phyloP scores from a whole-genome alignment of 306 rosid species.

The Cicer cuneatum region DNA sequence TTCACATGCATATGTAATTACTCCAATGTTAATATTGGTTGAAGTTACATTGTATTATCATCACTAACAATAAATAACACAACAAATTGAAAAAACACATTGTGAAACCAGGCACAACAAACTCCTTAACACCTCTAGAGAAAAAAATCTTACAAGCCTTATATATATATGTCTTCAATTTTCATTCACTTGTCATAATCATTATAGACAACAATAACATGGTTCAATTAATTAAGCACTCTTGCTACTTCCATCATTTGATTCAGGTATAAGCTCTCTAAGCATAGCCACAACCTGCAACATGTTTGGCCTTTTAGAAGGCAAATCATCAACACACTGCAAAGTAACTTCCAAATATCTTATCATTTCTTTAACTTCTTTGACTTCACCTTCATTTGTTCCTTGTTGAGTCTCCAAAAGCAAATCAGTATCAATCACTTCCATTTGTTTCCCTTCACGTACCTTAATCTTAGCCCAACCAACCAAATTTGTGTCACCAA shows the following conservation, averaged over 20 bases:
- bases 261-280: conserved; percentile 80
- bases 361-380: conserved; percentile 89
- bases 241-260: conserved; percentile 80
- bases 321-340: conserved; percentile 82
- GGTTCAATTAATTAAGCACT: conserved; percentile 59
- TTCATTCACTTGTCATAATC: conserved; percentile 53
- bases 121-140: conserved; percentile 47
- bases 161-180: conserved; percentile 25
- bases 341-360: conserved; percentile 77
- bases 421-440: conserved; percentile 82
- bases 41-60: conserved; percentile 39
- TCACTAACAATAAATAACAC: conserved; percentile 35
- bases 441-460: conserved; percentile 87
- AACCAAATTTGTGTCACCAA: conserved; percentile 93
- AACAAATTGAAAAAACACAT: conserved; percentile 39
- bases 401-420: conserved; percentile 67
- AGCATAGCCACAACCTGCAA: conserved; percentile 88
- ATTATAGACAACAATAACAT: conserved; percentile 41
- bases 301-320: conserved; percentile 96
- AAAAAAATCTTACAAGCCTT: conserved; percentile 59
- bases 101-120: conserved; percentile 49
- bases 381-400: conserved; percentile 79
- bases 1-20: conserved; percentile 37
- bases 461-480: conserved; percentile 96
- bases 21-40: conserved; percentile 40